Evolutionary conservation across 2,329 filamentous ascomycete genomes (phyloP).

Genomic region (Knoxdaviesia proteae): DNA sequence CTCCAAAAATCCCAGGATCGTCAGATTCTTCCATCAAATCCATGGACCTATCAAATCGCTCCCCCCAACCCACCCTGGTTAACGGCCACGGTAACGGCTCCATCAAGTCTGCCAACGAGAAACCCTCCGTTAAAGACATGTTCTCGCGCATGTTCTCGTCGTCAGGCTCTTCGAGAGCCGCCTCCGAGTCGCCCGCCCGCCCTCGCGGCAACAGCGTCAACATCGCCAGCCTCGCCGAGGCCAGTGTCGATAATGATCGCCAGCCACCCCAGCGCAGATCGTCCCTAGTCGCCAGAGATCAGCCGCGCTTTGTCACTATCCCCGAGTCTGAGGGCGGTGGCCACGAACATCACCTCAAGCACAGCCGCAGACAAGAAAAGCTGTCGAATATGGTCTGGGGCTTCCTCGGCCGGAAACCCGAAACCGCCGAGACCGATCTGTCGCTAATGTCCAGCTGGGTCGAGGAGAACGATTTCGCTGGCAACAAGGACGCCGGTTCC

Average conservation of each 20-base stretch:
- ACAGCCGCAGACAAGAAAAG: slow-evolving; percentile 83
- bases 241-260: slow-evolving; percentile 10
- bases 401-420: slow-evolving; percentile 68
- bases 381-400: slow-evolving; percentile 78
- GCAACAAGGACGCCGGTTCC: slow-evolving; percentile 31
- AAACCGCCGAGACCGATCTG: slow-evolving; percentile 56
- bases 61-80: too few species aligned
- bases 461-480: slow-evolving; percentile 67
- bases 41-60: too few species aligned
- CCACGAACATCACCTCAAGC: slow-evolving; percentile 78
- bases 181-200: slow-evolving; percentile 13
- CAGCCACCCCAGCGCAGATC: slow-evolving; percentile 12
- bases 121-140: slow-evolving; percentile 41
- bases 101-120: slow-evolving; percentile 16
- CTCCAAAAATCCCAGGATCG: too few species aligned
- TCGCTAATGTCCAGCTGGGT: slow-evolving; percentile 94
- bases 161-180: slow-evolving; percentile 24
- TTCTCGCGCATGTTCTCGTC: slow-evolving; percentile 44
- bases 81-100: too few species aligned
- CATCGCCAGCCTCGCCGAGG: slow-evolving; percentile 9
- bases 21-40: too few species aligned
- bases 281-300: slow-evolving; percentile 11
- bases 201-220: slow-evolving; percentile 8
- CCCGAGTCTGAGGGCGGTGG: slow-evolving; percentile 34
- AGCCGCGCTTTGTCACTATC: slow-evolving; percentile 26